Evolutionary conservation across 768 basidiomycete genomes (phyloP).

Genomic region (Phanerochaete sordida): DNA sequence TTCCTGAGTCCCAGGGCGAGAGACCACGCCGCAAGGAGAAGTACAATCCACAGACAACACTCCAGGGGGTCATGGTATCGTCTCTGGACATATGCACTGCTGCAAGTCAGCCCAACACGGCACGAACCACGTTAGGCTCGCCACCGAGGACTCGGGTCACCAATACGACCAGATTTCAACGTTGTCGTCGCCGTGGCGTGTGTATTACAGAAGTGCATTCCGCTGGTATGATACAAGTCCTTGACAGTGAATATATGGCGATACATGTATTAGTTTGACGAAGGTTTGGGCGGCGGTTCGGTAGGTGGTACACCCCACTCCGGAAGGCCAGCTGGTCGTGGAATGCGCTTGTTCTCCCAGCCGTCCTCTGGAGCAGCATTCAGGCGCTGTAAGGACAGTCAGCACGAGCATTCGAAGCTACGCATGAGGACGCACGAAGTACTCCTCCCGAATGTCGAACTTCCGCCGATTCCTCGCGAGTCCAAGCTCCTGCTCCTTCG

Average conservation of each 20-base stretch:
- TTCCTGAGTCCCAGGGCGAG: too few species aligned
- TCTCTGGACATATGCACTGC: too few species aligned
- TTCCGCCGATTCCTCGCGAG: conserved; percentile 68
- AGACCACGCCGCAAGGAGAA: too few species aligned
- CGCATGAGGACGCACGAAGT: conserved; percentile 66
- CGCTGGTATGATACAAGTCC: neutral
- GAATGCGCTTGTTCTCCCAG: conserved; percentile 86
- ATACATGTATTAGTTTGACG: neutral
- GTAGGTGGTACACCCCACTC: conserved; percentile 90
- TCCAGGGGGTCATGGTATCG: too few species aligned
- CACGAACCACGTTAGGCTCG: too few species aligned
- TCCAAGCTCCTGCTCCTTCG: conserved; percentile 74
- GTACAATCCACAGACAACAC: too few species aligned
- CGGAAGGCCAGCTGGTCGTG: conserved; percentile 80
- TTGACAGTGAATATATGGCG: neutral
- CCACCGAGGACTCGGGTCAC: too few species aligned
- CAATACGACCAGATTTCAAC: too few species aligned
- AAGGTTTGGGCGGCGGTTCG: conserved; percentile 36
- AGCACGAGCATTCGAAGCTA: neutral
- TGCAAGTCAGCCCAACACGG: too few species aligned
- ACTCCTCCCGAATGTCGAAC: conserved; percentile 93
- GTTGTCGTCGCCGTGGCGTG: too few species aligned
- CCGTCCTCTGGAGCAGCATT: conserved; percentile 60
- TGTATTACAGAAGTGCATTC: neutral
- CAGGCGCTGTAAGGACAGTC: conserved; percentile 46